Evolutionary conservation across 176 grass and related monocot genomes (phyloP).

Genomic region (Oryza rufipogon): DNA sequence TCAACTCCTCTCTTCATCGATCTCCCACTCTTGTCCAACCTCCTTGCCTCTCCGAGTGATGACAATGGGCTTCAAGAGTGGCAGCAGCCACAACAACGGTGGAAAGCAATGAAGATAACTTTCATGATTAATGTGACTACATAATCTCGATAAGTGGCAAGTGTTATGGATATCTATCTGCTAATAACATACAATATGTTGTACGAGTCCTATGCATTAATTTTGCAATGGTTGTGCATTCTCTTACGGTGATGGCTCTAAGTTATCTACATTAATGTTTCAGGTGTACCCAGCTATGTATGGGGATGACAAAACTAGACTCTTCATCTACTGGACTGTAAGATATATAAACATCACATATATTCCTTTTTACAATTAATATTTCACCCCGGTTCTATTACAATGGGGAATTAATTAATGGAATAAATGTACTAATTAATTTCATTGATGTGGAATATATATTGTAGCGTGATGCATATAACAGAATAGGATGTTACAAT

Average conservation of each 20-base stretch:
- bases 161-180: no score
- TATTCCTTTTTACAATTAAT: constrained; percentile 13
- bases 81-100: no score
- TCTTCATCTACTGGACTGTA: constrained; percentile 93
- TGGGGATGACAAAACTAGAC: constrained; percentile 78
- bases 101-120: no score
- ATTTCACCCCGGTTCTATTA: constrained; percentile 20
- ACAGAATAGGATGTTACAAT: constrained; percentile 90
- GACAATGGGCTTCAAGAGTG: no score
- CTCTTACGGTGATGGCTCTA: not conserved
- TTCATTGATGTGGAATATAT: not conserved
- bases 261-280: constrained; percentile 33
- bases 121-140: no score
- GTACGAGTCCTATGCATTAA: no score
- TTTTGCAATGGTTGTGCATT: not conserved
- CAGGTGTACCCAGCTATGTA: constrained; percentile 87
- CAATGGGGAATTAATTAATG: not conserved
- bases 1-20: no score
- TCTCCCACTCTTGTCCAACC: no score
- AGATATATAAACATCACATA: constrained; percentile 39
- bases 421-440: not conserved
- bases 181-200: no score
- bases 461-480: constrained; percentile 85
- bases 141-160: no score
- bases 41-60: no score